These are phyloP conservation scores for Ceratocystis colombiana DNA, from an alignment of 2,329 filamentous ascomycete genomes.

Conservation along the genomic window DNA sequence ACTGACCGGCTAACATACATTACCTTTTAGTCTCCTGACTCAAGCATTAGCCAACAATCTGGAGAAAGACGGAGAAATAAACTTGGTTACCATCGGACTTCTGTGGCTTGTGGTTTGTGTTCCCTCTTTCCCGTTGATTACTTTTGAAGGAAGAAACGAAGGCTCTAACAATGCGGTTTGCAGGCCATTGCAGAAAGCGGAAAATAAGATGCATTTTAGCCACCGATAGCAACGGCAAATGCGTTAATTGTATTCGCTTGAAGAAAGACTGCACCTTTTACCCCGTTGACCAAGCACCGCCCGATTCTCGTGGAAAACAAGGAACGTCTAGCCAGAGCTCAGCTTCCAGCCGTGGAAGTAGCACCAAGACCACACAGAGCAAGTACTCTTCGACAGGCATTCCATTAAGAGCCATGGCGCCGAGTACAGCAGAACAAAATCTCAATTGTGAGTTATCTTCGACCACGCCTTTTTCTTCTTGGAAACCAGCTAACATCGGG, in stretches of 20 bases:
- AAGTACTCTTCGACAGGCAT: constrained; percentile 33
- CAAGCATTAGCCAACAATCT: constrained; percentile 31
- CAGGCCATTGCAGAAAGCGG: constrained; percentile 81
- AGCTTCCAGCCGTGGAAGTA: background rate
- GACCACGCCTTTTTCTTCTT: constrained; percentile 30
- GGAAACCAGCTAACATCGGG: background rate
- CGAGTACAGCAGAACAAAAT: constrained; percentile 26
- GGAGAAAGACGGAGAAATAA: constrained; percentile 65
- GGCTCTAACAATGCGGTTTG: background rate
- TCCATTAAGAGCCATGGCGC: constrained; percentile 38
- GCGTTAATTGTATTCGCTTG: constrained; percentile 83
- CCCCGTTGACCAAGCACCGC: constrained; percentile 64
- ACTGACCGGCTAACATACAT: constrained; percentile 30
- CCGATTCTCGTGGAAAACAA: constrained; percentile 39
- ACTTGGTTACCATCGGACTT: constrained; percentile 88
- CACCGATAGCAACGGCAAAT: constrained; percentile 64
- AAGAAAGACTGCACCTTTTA: constrained; percentile 93
- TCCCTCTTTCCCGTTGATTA: background rate
- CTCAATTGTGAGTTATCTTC: constrained; percentile 40
- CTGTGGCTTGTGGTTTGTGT: constrained; percentile 84
- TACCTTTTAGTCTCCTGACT: constrained; percentile 31
- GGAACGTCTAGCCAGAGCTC: constrained; percentile 29
- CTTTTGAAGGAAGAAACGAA: background rate
- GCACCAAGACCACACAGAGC: constrained; percentile 25
- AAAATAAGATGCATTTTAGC: constrained; percentile 85